These are phyloP conservation scores for Mycena filopes DNA, from an alignment of 768 basidiomycete genomes.

Conservation along the genomic window DNA sequence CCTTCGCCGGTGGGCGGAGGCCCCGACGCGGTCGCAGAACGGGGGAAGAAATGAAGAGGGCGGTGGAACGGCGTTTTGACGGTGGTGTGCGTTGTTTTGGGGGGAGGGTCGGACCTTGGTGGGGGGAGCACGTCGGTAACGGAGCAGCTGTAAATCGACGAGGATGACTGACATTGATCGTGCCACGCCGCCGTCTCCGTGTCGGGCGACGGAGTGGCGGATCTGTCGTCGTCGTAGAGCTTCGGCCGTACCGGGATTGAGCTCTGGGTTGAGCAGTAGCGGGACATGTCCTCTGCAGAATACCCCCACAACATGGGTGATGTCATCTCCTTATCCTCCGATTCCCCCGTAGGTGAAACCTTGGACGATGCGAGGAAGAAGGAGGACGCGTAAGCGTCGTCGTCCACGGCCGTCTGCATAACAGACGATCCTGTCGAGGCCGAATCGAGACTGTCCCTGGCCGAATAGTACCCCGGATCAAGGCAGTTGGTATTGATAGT, in stretches of 20 bases:
- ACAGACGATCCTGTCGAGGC: conserved; percentile 66
- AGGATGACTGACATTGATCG: conserved; percentile 34
- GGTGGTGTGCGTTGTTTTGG: conserved; percentile 12
- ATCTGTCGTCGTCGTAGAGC: conserved; percentile 22
- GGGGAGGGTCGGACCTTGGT: conserved; percentile 22
- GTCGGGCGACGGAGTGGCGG: conserved; percentile 32
- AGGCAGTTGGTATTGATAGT: conserved; percentile 69
- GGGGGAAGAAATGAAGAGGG: conserved; percentile 22
- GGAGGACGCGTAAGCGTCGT: conserved; percentile 67
- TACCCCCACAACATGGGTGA: conserved; percentile 62
- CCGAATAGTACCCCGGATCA: conserved; percentile 59
- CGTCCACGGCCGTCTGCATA: conserved; percentile 83
- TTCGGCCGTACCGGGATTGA: conserved; percentile 19
- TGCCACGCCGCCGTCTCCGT: conserved; percentile 30
- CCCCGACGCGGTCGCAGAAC: conserved; percentile 16
- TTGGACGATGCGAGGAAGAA: conserved; percentile 62
- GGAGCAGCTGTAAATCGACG: conserved; percentile 20
- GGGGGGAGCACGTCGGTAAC: conserved; percentile 25
- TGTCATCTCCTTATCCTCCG: conserved; percentile 65
- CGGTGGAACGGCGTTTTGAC: background rate
- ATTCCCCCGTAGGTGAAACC: conserved; percentile 47
- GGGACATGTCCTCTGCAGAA: conserved; percentile 57
- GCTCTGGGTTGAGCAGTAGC: conserved; percentile 28
- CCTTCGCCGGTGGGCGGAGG: conserved; percentile 13
- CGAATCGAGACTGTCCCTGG: conserved; percentile 52